A percentile compares a stretch with the other conserved stretches of the same genome.
These are phyloP conservation scores for Teratosphaeria destructans DNA, from an alignment of 2,329 filamentous ascomycete genomes.

Conservation along the genomic window DNA sequence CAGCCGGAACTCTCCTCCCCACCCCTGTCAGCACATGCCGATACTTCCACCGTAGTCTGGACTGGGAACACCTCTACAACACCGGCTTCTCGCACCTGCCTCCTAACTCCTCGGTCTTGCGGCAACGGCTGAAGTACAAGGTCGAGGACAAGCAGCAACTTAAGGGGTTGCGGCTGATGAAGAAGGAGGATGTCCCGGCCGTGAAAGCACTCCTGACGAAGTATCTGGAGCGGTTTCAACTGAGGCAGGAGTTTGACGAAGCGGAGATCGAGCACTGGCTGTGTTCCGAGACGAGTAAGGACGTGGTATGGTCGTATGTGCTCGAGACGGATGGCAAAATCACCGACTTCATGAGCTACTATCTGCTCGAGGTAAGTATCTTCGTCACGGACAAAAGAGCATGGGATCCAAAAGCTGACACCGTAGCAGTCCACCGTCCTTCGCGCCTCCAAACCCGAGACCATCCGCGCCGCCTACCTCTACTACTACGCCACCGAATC, in stretches of 20 bases:
- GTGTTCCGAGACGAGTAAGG: constrained; percentile 61
- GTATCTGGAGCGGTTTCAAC: constrained; percentile 70
- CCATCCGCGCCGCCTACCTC: constrained; percentile 82
- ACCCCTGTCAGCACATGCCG: constrained; percentile 86
- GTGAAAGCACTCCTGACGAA: constrained; percentile 65
- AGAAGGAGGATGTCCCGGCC: constrained; percentile 63
- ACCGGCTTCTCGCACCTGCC: constrained; percentile 89
- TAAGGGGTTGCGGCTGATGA: constrained; percentile 69
- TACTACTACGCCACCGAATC: constrained; percentile 91
- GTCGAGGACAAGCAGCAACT: constrained; percentile 60
- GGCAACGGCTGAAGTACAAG: constrained; percentile 77
- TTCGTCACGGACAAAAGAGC: neutral
- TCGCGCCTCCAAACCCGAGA: constrained; percentile 60
- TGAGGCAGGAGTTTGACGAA: constrained; percentile 69
- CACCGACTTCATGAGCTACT: constrained; percentile 96
- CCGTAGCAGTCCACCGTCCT: constrained; percentile 65
- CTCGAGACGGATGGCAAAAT: constrained; percentile 70
- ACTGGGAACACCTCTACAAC: constrained; percentile 95
- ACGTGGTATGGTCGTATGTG: constrained; percentile 89
- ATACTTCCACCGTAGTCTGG: constrained; percentile 87
- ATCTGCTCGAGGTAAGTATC: constrained; percentile 58
- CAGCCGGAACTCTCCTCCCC: constrained; percentile 80
- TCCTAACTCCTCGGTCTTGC: constrained; percentile 67
- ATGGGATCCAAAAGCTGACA: neutral
- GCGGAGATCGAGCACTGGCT: constrained; percentile 87